These are phyloP conservation scores for Lumnitzera racemosa DNA, from an alignment of 345 rosid species.

Conservation along the genomic window DNA sequence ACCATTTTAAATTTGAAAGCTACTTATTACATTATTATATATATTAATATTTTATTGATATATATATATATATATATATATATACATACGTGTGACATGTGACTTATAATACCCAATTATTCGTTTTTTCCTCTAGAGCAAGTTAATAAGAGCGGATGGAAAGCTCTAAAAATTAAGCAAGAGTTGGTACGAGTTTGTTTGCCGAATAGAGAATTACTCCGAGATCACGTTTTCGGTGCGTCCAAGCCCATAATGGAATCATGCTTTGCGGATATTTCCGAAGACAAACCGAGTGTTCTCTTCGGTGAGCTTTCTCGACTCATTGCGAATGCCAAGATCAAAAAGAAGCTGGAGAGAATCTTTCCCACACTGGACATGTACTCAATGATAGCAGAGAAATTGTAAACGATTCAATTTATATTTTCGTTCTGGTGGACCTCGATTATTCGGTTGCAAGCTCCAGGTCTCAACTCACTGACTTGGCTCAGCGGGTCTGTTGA, in stretches of 20 bases:
- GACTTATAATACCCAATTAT: too few relatives aligned
- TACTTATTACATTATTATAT: too few relatives aligned
- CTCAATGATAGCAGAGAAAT: constrained; percentile 24
- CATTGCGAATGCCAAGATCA: constrained; percentile 36
- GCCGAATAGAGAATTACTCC: constrained; percentile 38
- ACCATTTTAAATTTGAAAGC: constrained; percentile 38
- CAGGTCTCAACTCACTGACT: constrained; percentile 20
- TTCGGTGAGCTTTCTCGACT: constrained; percentile 40
- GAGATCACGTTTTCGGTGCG: constrained; percentile 46
- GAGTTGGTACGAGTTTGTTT: constrained; percentile 45
- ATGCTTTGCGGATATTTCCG: constrained; percentile 48
- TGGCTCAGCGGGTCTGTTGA: constrained; percentile 34
- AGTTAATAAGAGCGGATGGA: constrained; percentile 43
- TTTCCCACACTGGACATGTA: constrained; percentile 46
- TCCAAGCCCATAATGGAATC: constrained; percentile 46
- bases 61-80: too few relatives aligned
- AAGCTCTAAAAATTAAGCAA: constrained; percentile 33
- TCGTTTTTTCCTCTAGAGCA: constrained; percentile 19
- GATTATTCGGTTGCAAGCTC: constrained; percentile 31
- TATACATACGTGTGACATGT: not conserved
- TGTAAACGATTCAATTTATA: constrained; percentile 31
- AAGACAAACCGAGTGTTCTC: constrained; percentile 42
- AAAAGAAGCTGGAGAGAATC: constrained; percentile 28
- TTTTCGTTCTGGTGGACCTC: constrained; percentile 35
- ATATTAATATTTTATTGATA: too few relatives aligned